phyloP scores from a whole-genome alignment of 2,329 filamentous ascomycete genomes.

The Aphanoascus verrucosus region DNA sequence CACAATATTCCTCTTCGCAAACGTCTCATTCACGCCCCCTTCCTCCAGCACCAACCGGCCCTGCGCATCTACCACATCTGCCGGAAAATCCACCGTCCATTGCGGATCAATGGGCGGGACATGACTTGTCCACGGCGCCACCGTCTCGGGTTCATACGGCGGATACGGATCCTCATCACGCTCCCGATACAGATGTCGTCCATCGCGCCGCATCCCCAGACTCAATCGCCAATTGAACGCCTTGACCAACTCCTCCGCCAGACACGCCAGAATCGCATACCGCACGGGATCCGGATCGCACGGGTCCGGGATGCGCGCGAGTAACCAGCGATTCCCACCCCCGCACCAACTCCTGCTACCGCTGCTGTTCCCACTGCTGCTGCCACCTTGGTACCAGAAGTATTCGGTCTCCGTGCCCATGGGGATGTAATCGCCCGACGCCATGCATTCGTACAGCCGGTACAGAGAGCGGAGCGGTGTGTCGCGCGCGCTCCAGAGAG shows the following conservation, averaged over 20 bases:
- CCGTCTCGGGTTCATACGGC: slow-evolving; percentile 15
- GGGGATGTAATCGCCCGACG: slow-evolving; percentile 16
- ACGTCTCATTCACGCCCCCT: slow-evolving; percentile 14
- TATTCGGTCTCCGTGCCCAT: slow-evolving; percentile 21
- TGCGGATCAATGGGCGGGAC: slow-evolving; percentile 13
- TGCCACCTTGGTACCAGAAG: slow-evolving; percentile 20
- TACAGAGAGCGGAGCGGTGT: slow-evolving; percentile 21
- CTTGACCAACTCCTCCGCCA: slow-evolving; percentile 20
- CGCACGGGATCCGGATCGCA: slow-evolving; percentile 21
- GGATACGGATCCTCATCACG: slow-evolving; percentile 15
- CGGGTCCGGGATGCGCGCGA: slow-evolving; percentile 22
- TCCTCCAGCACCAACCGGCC: slow-evolving; percentile 16
- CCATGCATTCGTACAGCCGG: slow-evolving; percentile 22
- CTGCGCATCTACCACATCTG: slow-evolving; percentile 8
- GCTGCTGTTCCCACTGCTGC: too few relatives aligned
- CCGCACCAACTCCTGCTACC: too few relatives aligned
- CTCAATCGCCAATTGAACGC: slow-evolving; percentile 23
- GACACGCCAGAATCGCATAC: slow-evolving; percentile 23
- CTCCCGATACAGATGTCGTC: slow-evolving; percentile 16
- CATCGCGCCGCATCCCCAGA: slow-evolving; percentile 19
- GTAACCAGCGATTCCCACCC: slow-evolving; percentile 15
- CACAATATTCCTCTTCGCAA: slow-evolving; percentile 17
- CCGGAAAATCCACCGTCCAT: slow-evolving; percentile 7
- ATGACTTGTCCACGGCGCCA: slow-evolving; percentile 18
- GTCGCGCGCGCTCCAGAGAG: slow-evolving; percentile 20